These are phyloP conservation scores for Podospora comata DNA, from an alignment of 495 filamentous ascomycete species.

Conservation along the genomic window DNA sequence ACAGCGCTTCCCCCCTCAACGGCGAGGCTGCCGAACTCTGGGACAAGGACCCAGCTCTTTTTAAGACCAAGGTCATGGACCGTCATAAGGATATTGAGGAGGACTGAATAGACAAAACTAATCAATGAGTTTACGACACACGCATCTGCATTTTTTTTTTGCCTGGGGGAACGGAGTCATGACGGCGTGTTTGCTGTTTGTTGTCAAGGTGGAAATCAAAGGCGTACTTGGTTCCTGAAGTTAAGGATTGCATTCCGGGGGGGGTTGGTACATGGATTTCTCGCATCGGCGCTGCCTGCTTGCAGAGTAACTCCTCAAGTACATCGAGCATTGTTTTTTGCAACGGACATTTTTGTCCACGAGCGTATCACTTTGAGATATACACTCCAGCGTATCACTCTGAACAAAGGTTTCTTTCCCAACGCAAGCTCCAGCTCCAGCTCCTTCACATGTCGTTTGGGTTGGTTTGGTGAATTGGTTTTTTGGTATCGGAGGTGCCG, in stretches of 20 bases:
- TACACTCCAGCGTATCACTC: slow-evolving; percentile 24
- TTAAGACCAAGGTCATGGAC: slow-evolving; percentile 66
- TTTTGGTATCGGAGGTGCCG: slow-evolving; percentile 36
- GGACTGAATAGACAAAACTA: slow-evolving; percentile 36
- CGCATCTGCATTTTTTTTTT: slow-evolving; percentile 15
- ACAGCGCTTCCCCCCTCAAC: slow-evolving; percentile 88
- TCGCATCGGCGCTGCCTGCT: slow-evolving; percentile 25
- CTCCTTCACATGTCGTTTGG: slow-evolving; percentile 15
- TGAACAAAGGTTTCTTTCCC: slow-evolving; percentile 7
- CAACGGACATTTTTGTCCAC: slow-evolving; percentile 31
- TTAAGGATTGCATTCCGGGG: slow-evolving; percentile 34
- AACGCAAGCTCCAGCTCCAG: slow-evolving; percentile 12
- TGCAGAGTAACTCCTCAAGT: slow-evolving; percentile 25
- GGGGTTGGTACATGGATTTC: slow-evolving; percentile 36
- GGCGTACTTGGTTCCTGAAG: background rate
- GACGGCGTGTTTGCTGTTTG: slow-evolving; percentile 10
- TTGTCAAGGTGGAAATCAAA: background rate
- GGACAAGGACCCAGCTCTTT: slow-evolving; percentile 85
- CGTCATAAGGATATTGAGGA: slow-evolving; percentile 57
- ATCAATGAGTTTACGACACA: background rate
- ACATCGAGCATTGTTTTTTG: slow-evolving; percentile 32
- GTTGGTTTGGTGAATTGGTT: slow-evolving; percentile 21
- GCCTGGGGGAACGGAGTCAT: slow-evolving; percentile 44
- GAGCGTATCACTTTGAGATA: slow-evolving; percentile 33
- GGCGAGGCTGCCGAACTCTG: slow-evolving; percentile 94